A percentile compares a stretch with the other conserved stretches of the same genome.
Evolutionary conservation across 345 rosid genomes (phyloP).

Genomic region (Aquilaria yunnanensis): DNA sequence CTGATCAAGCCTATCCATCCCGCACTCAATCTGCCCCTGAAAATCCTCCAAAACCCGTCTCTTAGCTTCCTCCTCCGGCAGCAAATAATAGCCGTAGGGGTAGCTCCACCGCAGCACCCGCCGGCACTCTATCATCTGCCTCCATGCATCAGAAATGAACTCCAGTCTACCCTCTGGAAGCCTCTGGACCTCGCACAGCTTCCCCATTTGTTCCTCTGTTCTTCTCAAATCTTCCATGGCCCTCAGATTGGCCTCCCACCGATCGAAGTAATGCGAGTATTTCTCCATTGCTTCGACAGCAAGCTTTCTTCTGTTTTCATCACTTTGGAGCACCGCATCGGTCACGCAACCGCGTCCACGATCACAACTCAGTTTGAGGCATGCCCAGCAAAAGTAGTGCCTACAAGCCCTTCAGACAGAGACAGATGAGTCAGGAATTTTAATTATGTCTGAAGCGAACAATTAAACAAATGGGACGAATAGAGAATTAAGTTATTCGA

Average conservation of each 20-base stretch:
- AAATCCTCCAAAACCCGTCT: conserved; percentile 26
- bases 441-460: too few relatives aligned
- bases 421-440: too few relatives aligned
- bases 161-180: conserved; percentile 4
- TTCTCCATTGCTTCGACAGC: background rate
- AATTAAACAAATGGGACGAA: too few relatives aligned
- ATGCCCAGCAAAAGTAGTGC: background rate
- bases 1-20: conserved; percentile 26
- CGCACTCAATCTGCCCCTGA: conserved; percentile 35
- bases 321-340: background rate
- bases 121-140: conserved; percentile 29
- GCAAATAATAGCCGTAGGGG: conserved; percentile 28
- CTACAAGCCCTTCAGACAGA: background rate
- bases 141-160: conserved; percentile 26
- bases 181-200: conserved; percentile 1
- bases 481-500: too few relatives aligned
- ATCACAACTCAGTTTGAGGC: background rate
- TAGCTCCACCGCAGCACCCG: conserved; percentile 31
- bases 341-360: background rate
- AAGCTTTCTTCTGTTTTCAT: background rate
- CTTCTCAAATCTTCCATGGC: too few relatives aligned
- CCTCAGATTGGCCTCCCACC: background rate
- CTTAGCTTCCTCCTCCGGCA: conserved; percentile 13
- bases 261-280: background rate
- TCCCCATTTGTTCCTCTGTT: background rate